Evolutionary conservation across 805 yeast genomes (phyloP).

Genomic region (Clavispora fructus): DNA sequence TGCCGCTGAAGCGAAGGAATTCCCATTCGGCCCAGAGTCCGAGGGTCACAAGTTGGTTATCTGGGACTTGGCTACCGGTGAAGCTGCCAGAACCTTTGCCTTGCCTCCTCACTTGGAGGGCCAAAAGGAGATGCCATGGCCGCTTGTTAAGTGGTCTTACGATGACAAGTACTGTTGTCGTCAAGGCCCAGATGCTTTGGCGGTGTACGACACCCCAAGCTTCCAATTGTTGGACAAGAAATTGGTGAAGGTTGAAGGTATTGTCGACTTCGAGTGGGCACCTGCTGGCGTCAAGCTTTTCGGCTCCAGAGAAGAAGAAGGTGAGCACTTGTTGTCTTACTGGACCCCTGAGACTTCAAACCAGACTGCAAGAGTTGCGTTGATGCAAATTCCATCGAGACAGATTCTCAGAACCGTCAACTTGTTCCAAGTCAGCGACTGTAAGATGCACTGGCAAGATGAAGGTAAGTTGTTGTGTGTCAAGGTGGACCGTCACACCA

Average conservation of each 20-base stretch:
- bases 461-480: constrained; percentile 81
- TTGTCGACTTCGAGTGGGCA: constrained; percentile 90
- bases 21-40: constrained; percentile 81
- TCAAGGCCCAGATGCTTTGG: constrained; percentile 87
- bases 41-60: constrained; percentile 91
- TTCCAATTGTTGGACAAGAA: constrained; percentile 85
- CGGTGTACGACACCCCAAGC: constrained; percentile 75
- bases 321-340: constrained; percentile 71
- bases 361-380: constrained; percentile 90
- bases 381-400: constrained; percentile 83
- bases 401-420: constrained; percentile 84
- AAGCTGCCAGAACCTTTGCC: constrained; percentile 86
- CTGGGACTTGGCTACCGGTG: constrained; percentile 84
- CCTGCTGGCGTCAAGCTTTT: constrained; percentile 77
- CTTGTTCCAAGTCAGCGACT: constrained; percentile 89
- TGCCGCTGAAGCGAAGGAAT: constrained; percentile 60
- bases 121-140: constrained; percentile 83
- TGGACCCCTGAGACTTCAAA: constrained; percentile 96
- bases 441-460: constrained; percentile 91
- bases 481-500: constrained; percentile 94
- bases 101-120: constrained; percentile 68
- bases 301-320: constrained; percentile 46
- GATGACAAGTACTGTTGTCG: constrained; percentile 94
- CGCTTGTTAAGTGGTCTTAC: constrained; percentile 90
- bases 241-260: constrained; percentile 73